Evolutionary conservation across 208 protist species (phyloP).

Genomic region (Leishmania amazonensis): DNA sequence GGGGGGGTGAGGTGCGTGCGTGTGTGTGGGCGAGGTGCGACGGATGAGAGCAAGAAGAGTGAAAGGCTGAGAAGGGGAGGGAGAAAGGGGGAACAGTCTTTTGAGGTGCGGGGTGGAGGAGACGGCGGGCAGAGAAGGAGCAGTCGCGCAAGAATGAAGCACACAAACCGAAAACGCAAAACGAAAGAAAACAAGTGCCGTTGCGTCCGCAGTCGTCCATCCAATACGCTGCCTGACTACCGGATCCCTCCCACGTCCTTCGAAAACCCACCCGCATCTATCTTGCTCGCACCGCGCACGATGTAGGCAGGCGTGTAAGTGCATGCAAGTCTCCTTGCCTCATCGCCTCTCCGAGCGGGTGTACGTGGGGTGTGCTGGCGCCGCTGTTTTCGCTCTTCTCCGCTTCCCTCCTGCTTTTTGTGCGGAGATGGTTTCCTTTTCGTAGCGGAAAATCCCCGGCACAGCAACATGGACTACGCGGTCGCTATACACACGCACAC

Average conservation of each 20-base stretch:
- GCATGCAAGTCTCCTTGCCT: neutral
- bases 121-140: neutral
- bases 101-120: no score
- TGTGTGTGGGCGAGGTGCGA: neutral
- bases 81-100: neutral
- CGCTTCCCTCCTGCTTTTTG: neutral
- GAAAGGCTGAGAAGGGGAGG: neutral
- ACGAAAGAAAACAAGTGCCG: neutral
- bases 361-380: neutral
- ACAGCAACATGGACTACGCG: neutral
- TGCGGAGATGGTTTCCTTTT: neutral
- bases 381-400: neutral
- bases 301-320: neutral
- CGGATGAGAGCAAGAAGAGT: neutral
- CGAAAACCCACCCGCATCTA: neutral
- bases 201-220: neutral
- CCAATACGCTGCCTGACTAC: neutral
- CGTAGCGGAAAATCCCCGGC: neutral
- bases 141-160: neutral
- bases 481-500: neutral
- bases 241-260: neutral
- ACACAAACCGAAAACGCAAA: neutral
- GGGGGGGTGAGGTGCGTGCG: neutral
- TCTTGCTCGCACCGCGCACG: neutral
- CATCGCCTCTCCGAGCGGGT: neutral